phyloP scores from a whole-genome alignment of 75 land plant genomes.

The Chamaecyparis obtusa region DNA sequence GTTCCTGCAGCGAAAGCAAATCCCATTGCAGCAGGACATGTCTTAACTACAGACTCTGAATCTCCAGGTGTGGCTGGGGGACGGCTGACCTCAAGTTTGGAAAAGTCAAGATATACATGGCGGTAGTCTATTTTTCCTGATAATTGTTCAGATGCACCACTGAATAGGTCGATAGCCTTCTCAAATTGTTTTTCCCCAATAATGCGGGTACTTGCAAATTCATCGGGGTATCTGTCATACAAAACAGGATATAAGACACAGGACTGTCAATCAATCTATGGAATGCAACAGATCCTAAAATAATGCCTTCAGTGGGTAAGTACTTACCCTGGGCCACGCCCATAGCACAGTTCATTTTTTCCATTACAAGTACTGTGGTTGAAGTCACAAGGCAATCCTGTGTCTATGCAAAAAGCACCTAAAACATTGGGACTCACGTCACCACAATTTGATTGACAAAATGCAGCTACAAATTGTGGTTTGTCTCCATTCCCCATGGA shows the following conservation, averaged over 20 bases:
- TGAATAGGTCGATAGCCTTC: slow-evolving; percentile 72
- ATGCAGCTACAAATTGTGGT: slow-evolving; percentile 84
- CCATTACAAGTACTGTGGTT: slow-evolving; percentile 99
- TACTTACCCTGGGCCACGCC: slow-evolving; percentile 94
- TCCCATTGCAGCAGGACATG: slow-evolving; percentile 98
- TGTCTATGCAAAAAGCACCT: slow-evolving; percentile 90
- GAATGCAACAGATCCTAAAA: neutral
- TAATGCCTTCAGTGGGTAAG: neutral
- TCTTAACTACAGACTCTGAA: slow-evolving; percentile 35
- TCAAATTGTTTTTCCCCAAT: slow-evolving; percentile 77
- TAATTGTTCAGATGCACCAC: slow-evolving; percentile 62
- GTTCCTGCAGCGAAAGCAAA: slow-evolving; percentile 98
- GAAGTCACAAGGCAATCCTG: slow-evolving; percentile 95
- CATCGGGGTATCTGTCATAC: slow-evolving; percentile 77
- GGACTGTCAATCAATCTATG: slow-evolving; percentile 8
- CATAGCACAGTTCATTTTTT: slow-evolving; percentile 90
- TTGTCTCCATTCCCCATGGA: slow-evolving; percentile 31
- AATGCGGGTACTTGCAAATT: slow-evolving; percentile 88
- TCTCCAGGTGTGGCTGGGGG: slow-evolving; percentile 34
- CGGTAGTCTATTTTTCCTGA: slow-evolving; percentile 69
- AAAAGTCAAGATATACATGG: slow-evolving; percentile 77
- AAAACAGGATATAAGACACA: neutral
- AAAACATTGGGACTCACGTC: slow-evolving; percentile 94
- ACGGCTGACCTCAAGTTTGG: slow-evolving; percentile 63
- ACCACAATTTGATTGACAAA: slow-evolving; percentile 96